Evolutionary conservation across 2,329 filamentous ascomycete genomes (phyloP).

Genomic region (Ophiocordyceps polyrhachis-furcata): DNA sequence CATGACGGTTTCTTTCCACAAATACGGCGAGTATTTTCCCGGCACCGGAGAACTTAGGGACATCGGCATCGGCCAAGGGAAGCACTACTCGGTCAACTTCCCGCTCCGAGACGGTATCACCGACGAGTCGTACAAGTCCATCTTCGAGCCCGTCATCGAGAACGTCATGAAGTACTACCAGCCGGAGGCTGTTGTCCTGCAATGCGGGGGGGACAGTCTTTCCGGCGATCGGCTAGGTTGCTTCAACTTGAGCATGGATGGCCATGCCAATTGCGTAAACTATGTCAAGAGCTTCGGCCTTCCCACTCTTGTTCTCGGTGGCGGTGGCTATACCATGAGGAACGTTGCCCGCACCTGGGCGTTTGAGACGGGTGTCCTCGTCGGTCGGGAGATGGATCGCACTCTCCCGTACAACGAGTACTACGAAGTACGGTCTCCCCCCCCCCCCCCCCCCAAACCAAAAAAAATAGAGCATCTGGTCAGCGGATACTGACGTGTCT

Average conservation of each 20-base stretch:
- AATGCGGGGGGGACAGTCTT: conserved; percentile 88
- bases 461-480: no score
- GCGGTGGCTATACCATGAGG: conserved; percentile 90
- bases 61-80: conserved; percentile 72
- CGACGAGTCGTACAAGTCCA: conserved; percentile 71
- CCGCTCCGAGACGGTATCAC: conserved; percentile 84
- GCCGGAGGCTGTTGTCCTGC: conserved; percentile 81
- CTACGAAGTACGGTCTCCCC: no score
- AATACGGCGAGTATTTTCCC: conserved; percentile 92
- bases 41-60: conserved; percentile 77
- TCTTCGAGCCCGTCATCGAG: conserved; percentile 81
- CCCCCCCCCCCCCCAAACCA: no score
- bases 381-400: conserved; percentile 62
- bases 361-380: conserved; percentile 81
- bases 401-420: conserved; percentile 95
- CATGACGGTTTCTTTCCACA: conserved; percentile 88
- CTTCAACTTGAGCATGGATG: conserved; percentile 94
- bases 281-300: conserved; percentile 75
- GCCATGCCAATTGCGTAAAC: conserved; percentile 84
- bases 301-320: conserved; percentile 82
- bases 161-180: conserved; percentile 76
- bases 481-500: conserved; percentile 6
- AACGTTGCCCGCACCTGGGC: conserved; percentile 97
- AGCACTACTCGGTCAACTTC: conserved; percentile 81
- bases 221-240: conserved; percentile 88